Base-by-base conservation (phyloP, 1,139 yeast species). In the Geotrichum siamense region DNA sequence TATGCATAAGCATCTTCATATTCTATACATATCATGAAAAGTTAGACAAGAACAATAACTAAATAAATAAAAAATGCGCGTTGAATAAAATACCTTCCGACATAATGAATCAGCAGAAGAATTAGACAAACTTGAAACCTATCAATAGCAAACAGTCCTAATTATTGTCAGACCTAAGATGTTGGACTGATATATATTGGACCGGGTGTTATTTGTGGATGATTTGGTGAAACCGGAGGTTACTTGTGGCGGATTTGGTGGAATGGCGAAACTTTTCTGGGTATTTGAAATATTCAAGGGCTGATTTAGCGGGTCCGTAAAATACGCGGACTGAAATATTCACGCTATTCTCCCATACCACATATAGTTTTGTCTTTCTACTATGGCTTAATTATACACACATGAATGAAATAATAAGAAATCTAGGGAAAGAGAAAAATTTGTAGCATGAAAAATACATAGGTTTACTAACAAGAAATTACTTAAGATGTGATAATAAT, bases 1-100 rank as follows among this genome's bases (percentile, higher is more conserved):
- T 78, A 79, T 55, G 74, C 77, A 64, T 82, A 81, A 43, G 81
- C 81, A 62, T 81, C 87, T 26, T 48, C 50, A 23, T 27, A 41
- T 23, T 47, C 48, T 41, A 39, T 43, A 13, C 44, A 44, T 41
- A 32, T n/a, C 15, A n/a, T 16, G 22, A 15, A 16, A 33, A 5
- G 34, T 30, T 23, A 31, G 28, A 26, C 13, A 30, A 16, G 5
- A 39, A 31, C 37, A n/a, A n/a, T n/a, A n/a, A n/a, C n/a, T n/a
- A n/a, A n/a, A n/a, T n/a, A n/a, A 27, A 37, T 19, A 19, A 27
- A 16, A 15, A n/a, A n/a, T n/a, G n/a, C n/a, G n/a, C n/a, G n/a
- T n/a, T n/a, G n/a, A n/a, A n/a, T n/a, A n/a, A 25, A 25, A 10
- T 46, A 43, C 49, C 49, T 30, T 46, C 46, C 23, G 49, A 43